These are phyloP conservation scores for Rhododendron henanense DNA, from an alignment of 148 eudicot genomes.

Conservation along the genomic window DNA sequence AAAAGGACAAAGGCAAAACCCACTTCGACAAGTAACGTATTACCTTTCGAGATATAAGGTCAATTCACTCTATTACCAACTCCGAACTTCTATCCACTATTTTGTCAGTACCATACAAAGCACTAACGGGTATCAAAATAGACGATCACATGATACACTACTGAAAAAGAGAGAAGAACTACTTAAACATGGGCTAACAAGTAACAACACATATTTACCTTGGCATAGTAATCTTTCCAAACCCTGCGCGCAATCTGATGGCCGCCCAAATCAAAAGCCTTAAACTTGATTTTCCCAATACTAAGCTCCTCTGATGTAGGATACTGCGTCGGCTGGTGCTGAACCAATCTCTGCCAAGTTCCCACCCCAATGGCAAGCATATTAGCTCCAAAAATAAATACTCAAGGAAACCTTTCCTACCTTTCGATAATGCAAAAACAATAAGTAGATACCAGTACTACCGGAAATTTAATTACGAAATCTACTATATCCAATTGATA, in stretches of 20 bases:
- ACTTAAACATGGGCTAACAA: background rate
- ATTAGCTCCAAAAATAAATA: background rate
- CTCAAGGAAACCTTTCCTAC: background rate
- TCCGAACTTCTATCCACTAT: background rate
- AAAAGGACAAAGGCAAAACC: background rate
- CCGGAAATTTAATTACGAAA: background rate
- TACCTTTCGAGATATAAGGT: background rate
- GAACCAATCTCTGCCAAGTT: conserved; percentile 57
- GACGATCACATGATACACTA: background rate
- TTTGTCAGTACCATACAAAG: background rate
- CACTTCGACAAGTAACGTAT: background rate
- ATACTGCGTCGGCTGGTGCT: conserved; percentile 76
- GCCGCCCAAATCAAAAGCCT: conserved; percentile 83
- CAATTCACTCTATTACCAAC: background rate
- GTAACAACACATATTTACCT: conserved; percentile 25
- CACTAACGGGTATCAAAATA: background rate
- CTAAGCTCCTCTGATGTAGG: conserved; percentile 79
- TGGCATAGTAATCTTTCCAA: conserved; percentile 85
- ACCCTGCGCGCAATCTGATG: conserved; percentile 81
- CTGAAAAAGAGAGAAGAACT: background rate
- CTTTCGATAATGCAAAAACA: background rate
- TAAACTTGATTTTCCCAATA: conserved; percentile 73
- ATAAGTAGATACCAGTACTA: background rate
- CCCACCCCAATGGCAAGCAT: background rate
- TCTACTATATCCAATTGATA: background rate